Percentiles rank a stretch among this genome's conserved stretches.
phyloP scores from a whole-genome alignment of 2,329 filamentous ascomycete genomes.

The Colletotrichum abscissum region DNA sequence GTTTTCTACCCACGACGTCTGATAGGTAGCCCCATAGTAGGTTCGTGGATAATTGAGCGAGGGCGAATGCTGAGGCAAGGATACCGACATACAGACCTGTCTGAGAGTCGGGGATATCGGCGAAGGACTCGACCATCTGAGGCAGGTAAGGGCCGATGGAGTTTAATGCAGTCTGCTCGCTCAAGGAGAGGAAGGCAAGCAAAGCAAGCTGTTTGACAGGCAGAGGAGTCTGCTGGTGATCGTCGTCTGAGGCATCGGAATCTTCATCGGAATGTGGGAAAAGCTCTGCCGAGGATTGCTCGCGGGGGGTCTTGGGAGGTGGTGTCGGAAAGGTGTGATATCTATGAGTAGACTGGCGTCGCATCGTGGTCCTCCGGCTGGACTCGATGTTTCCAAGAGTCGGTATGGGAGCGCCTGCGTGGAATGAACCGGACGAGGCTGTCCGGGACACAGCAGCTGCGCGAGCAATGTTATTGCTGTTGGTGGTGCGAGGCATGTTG shows the following conservation, averaged over 20 bases:
- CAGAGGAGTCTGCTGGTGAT: conserved; percentile 75
- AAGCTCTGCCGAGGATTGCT: conserved; percentile 50
- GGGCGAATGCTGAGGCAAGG: conserved; percentile 89
- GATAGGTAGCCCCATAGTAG: conserved; percentile 91
- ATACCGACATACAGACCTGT: conserved; percentile 90
- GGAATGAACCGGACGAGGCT: conserved; percentile 59
- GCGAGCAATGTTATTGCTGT: conserved; percentile 11
- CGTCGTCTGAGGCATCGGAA: conserved; percentile 44
- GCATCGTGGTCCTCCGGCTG: conserved; percentile 39
- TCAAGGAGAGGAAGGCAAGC: conserved; percentile 87
- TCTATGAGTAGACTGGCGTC: conserved; percentile 62
- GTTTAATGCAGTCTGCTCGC: conserved; percentile 96
- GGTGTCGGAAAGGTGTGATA: conserved; percentile 87
- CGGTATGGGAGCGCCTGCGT: conserved; percentile 63
- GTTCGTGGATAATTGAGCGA: conserved; percentile 93
- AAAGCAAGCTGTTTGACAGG: conserved; percentile 86
- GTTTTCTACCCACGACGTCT: conserved; percentile 83
- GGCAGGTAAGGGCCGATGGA: conserved; percentile 96
- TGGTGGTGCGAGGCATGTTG: conserved; percentile 24
- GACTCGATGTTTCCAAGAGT: conserved; percentile 41
- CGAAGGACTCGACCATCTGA: conserved; percentile 89
- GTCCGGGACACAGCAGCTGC: conserved; percentile 31
- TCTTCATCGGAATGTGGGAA: conserved; percentile 40
- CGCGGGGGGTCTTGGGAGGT: conserved; percentile 75
- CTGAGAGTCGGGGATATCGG: conserved; percentile 76